Evolutionary conservation across 2,329 filamentous ascomycete genomes (phyloP), one percentile per base, ranked within the genome.

Genomic region (Cordyceps tenuipes): DNA sequence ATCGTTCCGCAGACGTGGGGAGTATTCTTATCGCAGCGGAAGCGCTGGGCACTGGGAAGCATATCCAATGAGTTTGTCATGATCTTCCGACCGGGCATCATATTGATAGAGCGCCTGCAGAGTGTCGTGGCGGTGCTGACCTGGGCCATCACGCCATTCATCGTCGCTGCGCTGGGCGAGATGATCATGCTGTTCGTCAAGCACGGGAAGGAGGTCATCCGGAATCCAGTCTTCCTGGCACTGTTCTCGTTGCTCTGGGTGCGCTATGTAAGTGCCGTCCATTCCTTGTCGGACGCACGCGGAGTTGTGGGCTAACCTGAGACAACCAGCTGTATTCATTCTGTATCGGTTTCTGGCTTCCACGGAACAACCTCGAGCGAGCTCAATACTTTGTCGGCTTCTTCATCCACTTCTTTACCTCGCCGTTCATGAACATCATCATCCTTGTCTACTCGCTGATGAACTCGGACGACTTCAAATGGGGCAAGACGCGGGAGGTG

Each of bases 61-160:
- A 78, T 76, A 31, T 75, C 74, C 5, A 80, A 79, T 63, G 77
- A 81, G 64, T 73, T 80, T 29, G 73, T 79, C 66, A 75, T 80
- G 69, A 71, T 79, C n/a, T 73, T 76, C 57, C 70, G 75, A 0
- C 72, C 72, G 1, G 73, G 76, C 0, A 76, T 75, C 51, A 71
- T 74, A 10, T 66, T 70, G 51, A 72, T 79, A 21, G 77, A 80
- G 65, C 66, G 76, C 8, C 66, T 79, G 26, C 75, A 78, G 59
- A 75, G 76, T 39, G 61, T 78, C 48, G 68, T 77, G 12, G 76
- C 78, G n/a, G 74, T 79, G 34, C 60, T 78, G 17, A 78, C 76
- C 1, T 80, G 76, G 76, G 70, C 69, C 49, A 75, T 78, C 29
- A 76, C 74, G 2, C 74, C 75, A 0, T 78, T 78, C 61, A 76